Evolutionary conservation across 495 filamentous ascomycete species (phyloP).

Genomic region (Polyplosphaeria fusca): DNA sequence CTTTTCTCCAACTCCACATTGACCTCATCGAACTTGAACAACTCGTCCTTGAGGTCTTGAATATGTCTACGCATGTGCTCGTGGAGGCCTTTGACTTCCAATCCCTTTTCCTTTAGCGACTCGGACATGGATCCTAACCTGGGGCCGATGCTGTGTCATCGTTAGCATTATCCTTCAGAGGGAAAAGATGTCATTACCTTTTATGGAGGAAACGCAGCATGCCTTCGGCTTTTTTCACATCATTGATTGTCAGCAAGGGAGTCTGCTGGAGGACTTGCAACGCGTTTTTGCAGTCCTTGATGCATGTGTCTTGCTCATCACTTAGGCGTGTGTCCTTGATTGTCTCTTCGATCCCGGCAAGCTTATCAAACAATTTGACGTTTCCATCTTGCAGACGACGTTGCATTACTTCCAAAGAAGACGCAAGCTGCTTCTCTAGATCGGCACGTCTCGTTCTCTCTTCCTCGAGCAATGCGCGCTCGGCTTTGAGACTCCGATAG

Average conservation of each 20-base stretch:
- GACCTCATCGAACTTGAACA: constrained; percentile 19
- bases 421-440: constrained; percentile 31
- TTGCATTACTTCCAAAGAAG: constrained; percentile 12
- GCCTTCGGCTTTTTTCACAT: constrained; percentile 22
- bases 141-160: no score
- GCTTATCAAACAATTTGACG: constrained; percentile 31
- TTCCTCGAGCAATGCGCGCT: constrained; percentile 26
- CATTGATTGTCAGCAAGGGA: constrained; percentile 15
- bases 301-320: neutral
- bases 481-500: constrained; percentile 20
- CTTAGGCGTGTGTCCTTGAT: constrained; percentile 1
- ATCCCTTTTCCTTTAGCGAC: no score
- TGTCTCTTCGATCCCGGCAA: constrained; percentile 20
- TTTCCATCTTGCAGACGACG: constrained; percentile 13
- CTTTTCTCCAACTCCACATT: constrained; percentile 2
- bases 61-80: constrained; percentile 5
- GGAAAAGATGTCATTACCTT: no score
- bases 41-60: constrained; percentile 2
- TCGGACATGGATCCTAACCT: no score
- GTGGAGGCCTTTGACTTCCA: no score
- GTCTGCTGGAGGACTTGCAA: constrained; percentile 8
- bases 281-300: constrained; percentile 11
- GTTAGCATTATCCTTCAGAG: no score
- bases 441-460: constrained; percentile 27
- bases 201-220: constrained; percentile 23